Evolutionary conservation across 345 rosid genomes (phyloP).

Genomic region (Fremontodendron californicum): DNA sequence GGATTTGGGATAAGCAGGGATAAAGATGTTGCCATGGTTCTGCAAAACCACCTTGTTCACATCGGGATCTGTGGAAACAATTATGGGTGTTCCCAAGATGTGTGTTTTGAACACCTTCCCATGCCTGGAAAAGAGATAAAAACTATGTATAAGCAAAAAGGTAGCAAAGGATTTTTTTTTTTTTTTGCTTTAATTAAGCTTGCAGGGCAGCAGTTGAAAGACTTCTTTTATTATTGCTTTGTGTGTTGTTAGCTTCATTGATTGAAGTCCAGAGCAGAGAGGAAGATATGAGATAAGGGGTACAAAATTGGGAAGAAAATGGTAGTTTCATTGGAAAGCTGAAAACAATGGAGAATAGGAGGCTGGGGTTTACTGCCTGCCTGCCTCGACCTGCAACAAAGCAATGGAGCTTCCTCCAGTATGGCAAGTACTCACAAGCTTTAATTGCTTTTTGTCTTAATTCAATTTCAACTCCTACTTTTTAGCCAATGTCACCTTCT

Average conservation of each 20-base stretch:
- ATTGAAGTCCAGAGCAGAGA: not conserved
- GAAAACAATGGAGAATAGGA: not conserved
- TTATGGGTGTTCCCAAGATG: constrained; percentile 88
- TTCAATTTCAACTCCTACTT: not conserved
- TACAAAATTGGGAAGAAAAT: not conserved
- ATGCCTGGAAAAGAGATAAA: constrained; percentile 31
- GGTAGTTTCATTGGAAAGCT: not conserved
- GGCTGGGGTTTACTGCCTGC: not conserved
- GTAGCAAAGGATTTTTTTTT: too few relatives aligned
- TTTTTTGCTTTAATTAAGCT: too few relatives aligned
- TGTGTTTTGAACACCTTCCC: constrained; percentile 93
- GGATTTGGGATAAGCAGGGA: constrained; percentile 93
- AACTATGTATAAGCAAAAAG: not conserved
- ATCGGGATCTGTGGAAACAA: constrained; percentile 84
- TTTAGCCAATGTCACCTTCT: not conserved
- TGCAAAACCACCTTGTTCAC: constrained; percentile 87
- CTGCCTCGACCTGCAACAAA: too few relatives aligned
- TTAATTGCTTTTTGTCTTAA: not conserved
- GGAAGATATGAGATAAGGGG: not conserved
- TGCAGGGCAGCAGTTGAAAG: too few relatives aligned
- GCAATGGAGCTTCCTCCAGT: not conserved
- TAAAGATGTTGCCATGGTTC: constrained; percentile 68
- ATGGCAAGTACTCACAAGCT: not conserved
- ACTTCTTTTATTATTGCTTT: not conserved
- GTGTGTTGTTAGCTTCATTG: not conserved